A percentile compares a stretch with the other conserved stretches of the same genome.
Evolutionary conservation across 106 monocot species (phyloP).

Genomic region (Allium sativum): DNA sequence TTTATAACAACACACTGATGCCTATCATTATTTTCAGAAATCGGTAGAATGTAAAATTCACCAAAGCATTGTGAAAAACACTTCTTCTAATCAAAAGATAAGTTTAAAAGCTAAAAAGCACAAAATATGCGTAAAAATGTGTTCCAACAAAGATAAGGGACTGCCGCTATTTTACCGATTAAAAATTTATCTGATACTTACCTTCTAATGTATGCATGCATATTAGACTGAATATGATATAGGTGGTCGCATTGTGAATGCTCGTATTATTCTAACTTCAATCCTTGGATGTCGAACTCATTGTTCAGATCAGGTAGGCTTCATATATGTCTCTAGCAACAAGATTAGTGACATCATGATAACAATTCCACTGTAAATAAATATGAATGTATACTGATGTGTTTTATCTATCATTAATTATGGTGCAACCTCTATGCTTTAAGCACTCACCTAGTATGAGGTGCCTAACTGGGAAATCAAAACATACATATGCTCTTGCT

Average conservation of each 20-base stretch:
- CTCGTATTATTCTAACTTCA: conserved; percentile 41
- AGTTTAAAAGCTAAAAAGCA: not conserved
- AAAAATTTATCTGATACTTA: not conserved
- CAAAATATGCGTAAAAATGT: not conserved
- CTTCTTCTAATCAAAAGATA: conserved; percentile 33
- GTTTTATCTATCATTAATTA: not conserved
- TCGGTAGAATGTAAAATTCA: conserved; percentile 42
- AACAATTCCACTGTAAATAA: too few species aligned
- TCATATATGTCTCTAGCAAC: not conserved
- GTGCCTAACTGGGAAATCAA: conserved; percentile 19
- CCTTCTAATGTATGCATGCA: not conserved
- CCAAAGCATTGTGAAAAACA: conserved; percentile 25
- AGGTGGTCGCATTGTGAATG: conserved; percentile 52
- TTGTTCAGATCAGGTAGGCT: conserved; percentile 17
- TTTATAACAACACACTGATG: too few species aligned
- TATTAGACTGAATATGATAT: conserved; percentile 52
- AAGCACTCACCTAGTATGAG: conserved; percentile 29
- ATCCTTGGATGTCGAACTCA: conserved; percentile 53
- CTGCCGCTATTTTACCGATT: not conserved
- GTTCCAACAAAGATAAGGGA: not conserved
- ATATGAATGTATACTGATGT: not conserved
- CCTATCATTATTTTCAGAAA: conserved; percentile 20
- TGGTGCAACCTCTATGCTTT: conserved; percentile 23
- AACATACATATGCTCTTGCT: conserved; percentile 51
- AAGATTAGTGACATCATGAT: too few species aligned